Evolutionary conservation across 202 grass and related monocot species (phyloP), one percentile per base, ranked within the genome.

Genomic region (Bolboschoenoplectus hybrid): DNA sequence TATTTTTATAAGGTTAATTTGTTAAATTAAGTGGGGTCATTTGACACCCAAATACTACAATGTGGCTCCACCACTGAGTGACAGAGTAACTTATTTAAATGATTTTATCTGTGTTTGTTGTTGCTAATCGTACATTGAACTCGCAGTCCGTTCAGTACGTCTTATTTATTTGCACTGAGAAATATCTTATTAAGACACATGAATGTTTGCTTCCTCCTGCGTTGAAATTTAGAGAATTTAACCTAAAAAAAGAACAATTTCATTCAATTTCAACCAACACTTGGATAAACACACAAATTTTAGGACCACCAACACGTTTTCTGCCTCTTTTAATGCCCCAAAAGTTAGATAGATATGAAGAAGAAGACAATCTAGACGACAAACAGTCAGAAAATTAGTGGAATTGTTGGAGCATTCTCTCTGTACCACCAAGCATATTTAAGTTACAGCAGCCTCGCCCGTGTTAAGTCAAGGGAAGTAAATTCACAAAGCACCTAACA

Each of bases 301-400:
- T 13, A 73, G 17, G 9, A 44, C 52, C 53, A 80, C 52, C 53
- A 40, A 75, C 32, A 55, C 43, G 20, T 43, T 80, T 11, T 14
- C 75, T 80, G 36, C 75, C 36, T 19, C 53, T 11, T 80, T 79
- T 80, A 80, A 80, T 80, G 75, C 53, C 53, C 9, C 36, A 58
- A 61, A 80, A 80, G 16, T 80, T 80, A 80, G 75, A 61, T 80
- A 80, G 75, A 61, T 80, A 80, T 60, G 53, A 61, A 80, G 36
- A 61, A 46, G 20, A 19, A 50, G 71, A 73, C 69, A 73, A 73
- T 9, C 69, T 72, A 72, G 2, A 47, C 69, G 6, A 43, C 38
- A 75, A 19, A 26, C 44, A 50, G 9, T 26, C 6, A 47, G 1
- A 73, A 73, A 73, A 50, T 72, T 73, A 73, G n/a, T 11, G 14